Evolutionary conservation across 2,329 filamentous ascomycete species (phyloP).

Genomic region (Polytolypa hystricis): DNA sequence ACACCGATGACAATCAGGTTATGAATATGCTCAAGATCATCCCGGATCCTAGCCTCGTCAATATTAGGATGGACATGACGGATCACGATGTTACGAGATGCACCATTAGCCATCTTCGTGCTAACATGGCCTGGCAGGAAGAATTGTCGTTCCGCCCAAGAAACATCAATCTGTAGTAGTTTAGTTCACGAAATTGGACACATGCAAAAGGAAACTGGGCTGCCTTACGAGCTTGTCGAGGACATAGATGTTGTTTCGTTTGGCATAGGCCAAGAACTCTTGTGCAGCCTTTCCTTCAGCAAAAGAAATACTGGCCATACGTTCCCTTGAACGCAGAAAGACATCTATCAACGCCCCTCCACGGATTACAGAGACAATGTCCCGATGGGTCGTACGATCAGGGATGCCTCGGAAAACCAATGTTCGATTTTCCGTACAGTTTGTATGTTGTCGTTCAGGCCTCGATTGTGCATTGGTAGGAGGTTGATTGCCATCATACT

Average conservation of each 20-base stretch:
- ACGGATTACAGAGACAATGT: conserved; percentile 53
- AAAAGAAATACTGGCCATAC: conserved; percentile 58
- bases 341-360: conserved; percentile 63
- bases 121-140: conserved; percentile 51
- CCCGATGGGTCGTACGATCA: conserved; percentile 50
- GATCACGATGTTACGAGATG: conserved; percentile 64
- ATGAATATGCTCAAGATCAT: conserved; percentile 73
- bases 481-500: conserved; percentile 12
- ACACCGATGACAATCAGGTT: conserved; percentile 62
- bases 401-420: conserved; percentile 53
- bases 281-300: conserved; percentile 51
- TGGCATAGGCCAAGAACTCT: conserved; percentile 54
- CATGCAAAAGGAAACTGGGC: neutral
- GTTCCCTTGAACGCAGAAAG: conserved; percentile 49
- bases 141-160: conserved; percentile 63
- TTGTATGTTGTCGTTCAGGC: conserved; percentile 12
- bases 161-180: conserved; percentile 49
- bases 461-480: conserved; percentile 12
- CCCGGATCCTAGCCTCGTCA: conserved; percentile 54
- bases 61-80: conserved; percentile 46
- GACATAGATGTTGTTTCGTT: conserved; percentile 56
- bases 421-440: conserved; percentile 18
- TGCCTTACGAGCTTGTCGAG: conserved; percentile 52
- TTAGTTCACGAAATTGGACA: conserved; percentile 9
- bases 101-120: conserved; percentile 53